phyloP scores from a whole-genome alignment of 169 alveolate genomes.

The Pseudocohnilembus persalinus region DNA sequence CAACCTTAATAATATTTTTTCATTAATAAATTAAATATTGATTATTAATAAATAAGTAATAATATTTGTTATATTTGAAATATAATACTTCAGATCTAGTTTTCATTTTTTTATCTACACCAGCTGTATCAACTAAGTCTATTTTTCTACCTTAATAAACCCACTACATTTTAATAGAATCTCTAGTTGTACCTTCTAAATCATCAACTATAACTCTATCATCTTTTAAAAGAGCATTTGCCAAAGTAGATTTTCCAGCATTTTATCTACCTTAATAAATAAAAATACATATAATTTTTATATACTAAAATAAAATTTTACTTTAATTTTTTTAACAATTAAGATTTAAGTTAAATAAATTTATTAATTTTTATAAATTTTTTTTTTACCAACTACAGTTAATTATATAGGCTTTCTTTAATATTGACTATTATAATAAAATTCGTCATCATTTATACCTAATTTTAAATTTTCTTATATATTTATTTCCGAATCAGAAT shows the following conservation, averaged over 20 bases:
- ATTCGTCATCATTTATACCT: neutral
- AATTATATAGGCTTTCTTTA: slow-evolving; percentile 53
- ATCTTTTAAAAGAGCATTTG: slow-evolving; percentile 71
- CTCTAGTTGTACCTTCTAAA: slow-evolving; percentile 82
- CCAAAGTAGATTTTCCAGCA: slow-evolving; percentile 80
- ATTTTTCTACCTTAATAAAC: slow-evolving; percentile 65
- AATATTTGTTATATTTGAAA: too few species aligned
- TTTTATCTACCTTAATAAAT: too few species aligned
- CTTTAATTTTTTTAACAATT: too few species aligned
- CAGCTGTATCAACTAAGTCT: slow-evolving; percentile 82
- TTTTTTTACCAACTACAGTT: slow-evolving; percentile 69
- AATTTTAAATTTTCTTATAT: slow-evolving; percentile 38
- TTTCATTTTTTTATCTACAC: slow-evolving; percentile 55
- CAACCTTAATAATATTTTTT: slow-evolving; percentile 4
- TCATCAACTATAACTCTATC: slow-evolving; percentile 70
- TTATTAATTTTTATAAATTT: too few species aligned
- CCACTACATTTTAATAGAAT: slow-evolving; percentile 63
- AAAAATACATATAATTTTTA: too few species aligned
- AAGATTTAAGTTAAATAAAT: too few species aligned
- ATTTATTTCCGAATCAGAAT: slow-evolving; percentile 67
- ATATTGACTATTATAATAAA: slow-evolving; percentile 33
- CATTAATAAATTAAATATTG: neutral
- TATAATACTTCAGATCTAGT: slow-evolving; percentile 8
- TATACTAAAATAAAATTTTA: too few species aligned
- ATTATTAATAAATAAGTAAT: too few species aligned